These are phyloP conservation scores for Chaetomium tenue DNA, from an alignment of 495 filamentous ascomycete genomes.

Conservation along the genomic window DNA sequence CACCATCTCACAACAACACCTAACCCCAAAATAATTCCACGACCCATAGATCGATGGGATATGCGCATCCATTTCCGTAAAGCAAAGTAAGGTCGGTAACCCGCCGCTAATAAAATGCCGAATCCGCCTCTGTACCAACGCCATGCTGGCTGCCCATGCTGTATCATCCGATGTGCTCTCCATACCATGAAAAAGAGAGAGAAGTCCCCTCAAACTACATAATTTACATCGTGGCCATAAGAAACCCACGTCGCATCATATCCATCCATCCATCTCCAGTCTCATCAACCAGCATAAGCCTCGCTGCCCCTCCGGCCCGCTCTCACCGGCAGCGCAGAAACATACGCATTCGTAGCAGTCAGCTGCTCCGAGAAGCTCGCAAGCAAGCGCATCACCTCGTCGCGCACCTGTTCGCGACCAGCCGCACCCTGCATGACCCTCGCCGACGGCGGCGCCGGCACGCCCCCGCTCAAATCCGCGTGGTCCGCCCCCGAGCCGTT, in stretches of 20 bases:
- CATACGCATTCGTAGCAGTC: slow-evolving; percentile 30
- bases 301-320: slow-evolving; percentile 23
- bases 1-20: neutral
- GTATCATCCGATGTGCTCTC: slow-evolving; percentile 5
- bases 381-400: slow-evolving; percentile 55
- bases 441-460: slow-evolving; percentile 45
- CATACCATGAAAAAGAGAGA: neutral
- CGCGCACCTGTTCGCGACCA: slow-evolving; percentile 48
- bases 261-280: neutral
- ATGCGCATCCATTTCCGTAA: neutral
- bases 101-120: neutral
- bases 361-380: slow-evolving; percentile 50
- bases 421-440: slow-evolving; percentile 55
- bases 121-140: slow-evolving; percentile 8
- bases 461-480: slow-evolving; percentile 15
- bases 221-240: neutral
- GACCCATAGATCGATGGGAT: neutral
- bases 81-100: neutral
- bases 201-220: neutral
- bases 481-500: slow-evolving; percentile 6
- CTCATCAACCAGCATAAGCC: slow-evolving; percentile 15
- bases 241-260: neutral
- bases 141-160: neutral
- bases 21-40: neutral
- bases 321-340: slow-evolving; percentile 35